These are phyloP conservation scores for Blepharisma stoltei DNA, from an alignment of 73 alveolate species.

Conservation along the genomic window DNA sequence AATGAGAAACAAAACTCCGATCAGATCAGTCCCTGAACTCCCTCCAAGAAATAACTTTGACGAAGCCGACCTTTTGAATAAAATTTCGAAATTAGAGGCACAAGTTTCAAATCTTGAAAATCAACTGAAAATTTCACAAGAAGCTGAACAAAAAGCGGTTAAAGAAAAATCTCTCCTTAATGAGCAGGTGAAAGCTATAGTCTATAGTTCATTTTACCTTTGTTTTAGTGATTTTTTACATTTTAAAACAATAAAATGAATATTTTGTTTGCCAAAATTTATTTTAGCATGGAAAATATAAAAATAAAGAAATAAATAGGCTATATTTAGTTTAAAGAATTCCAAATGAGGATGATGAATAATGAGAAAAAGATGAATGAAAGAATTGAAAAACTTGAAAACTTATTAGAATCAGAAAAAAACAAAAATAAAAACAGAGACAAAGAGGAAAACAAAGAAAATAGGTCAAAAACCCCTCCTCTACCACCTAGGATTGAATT, in stretches of 20 bases:
- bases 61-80: neutral
- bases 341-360: neutral
- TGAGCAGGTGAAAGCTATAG: neutral
- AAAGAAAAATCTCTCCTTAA: neutral
- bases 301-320: too few species aligned
- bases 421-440: neutral
- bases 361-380: neutral
- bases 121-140: neutral
- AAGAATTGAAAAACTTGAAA: constrained; percentile 5
- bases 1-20: constrained; percentile 4
- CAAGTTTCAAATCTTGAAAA: neutral
- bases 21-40: constrained; percentile 8
- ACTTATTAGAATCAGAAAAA: constrained; percentile 30
- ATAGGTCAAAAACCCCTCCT: neutral
- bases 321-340: neutral
- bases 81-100: neutral
- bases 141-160: constrained; percentile 9
- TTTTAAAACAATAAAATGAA: too few species aligned
- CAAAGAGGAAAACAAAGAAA: constrained; percentile 9
- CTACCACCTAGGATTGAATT: constrained; percentile 18
- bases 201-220: too few species aligned
- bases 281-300: too few species aligned
- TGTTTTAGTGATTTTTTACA: too few species aligned
- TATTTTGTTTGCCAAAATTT: too few species aligned
- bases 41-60: constrained; percentile 21